Evolutionary conservation across 2,329 filamentous ascomycete species (phyloP), one percentile per base, ranked within the genome.

Genomic region (Bisporella sp.): DNA sequence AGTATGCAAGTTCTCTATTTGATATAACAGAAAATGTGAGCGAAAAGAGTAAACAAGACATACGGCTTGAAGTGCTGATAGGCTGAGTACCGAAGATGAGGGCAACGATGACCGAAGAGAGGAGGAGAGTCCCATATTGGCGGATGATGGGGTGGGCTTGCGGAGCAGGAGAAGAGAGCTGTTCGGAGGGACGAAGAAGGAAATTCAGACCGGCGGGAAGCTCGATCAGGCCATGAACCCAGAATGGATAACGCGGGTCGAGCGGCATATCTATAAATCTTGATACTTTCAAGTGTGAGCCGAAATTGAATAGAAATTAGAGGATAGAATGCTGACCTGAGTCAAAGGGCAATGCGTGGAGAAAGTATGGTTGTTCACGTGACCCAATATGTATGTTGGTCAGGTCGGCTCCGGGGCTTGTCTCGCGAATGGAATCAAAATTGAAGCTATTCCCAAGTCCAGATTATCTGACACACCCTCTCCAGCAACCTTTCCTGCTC

Each of bases 61-160:
- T 37, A 37, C 35, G 35, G n/a, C 35, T 37, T 37, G 35, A 8
- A 37, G 8, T 37, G 35, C n/a, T n/a, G 35, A 60, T 30, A 1
- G 57, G 53, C 1, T 63, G 54, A 5, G 55, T 32, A 40, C 61
- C 56, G 47, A 69, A 69, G 7, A 64, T 56, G 4, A 62, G 31
- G 5, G 68, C 64, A 31, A 71, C 61, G 37, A 69, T 52, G 50
- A 58, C 63, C 8, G 67, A 65, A 11, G 56, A 49, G 12, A 69
- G 46, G 5, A 71, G 58, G 0, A 70, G 58, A 5, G 68, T 52
- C n/a, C 68, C 67, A 51, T 70, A 71, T 58, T 71, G 68, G 32
- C 61, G 57, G 45, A 71, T 64, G 30, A 63, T 46, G 29, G 65
- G 57, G 40, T 69, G 62, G 7, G 68, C 64, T 54, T 66, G 59